A percentile compares a stretch with the other conserved stretches of the same genome.
phyloP scores from a whole-genome alignment of 345 rosid species.

The Gossypium herbaceum region DNA sequence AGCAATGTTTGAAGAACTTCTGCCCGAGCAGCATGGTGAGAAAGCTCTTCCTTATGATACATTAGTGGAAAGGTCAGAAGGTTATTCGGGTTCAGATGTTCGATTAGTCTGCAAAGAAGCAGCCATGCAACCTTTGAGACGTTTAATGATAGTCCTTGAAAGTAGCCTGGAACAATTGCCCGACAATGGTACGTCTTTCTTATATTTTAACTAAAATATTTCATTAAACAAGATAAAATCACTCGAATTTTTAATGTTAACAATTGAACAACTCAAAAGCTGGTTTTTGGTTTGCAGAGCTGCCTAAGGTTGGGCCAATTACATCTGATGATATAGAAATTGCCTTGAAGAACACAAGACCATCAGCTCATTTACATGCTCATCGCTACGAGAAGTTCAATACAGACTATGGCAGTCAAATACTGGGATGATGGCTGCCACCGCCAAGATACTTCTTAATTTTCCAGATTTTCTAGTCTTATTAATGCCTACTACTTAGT shows the following conservation, averaged over 20 bases:
- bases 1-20: conserved; percentile 84
- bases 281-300: conserved; percentile 43
- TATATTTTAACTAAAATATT: neutral
- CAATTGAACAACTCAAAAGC: neutral
- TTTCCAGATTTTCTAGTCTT: neutral
- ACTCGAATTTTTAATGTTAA: too few species aligned
- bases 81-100: conserved; percentile 93
- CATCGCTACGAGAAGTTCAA: conserved; percentile 87
- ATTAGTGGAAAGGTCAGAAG: conserved; percentile 69
- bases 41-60: conserved; percentile 68
- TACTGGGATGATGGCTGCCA: conserved; percentile 41
- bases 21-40: conserved; percentile 48
- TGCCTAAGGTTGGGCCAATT: conserved; percentile 79
- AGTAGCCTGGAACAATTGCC: conserved; percentile 52
- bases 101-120: conserved; percentile 88
- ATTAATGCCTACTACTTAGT: neutral
- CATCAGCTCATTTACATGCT: conserved; percentile 88
- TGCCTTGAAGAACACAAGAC: conserved; percentile 85
- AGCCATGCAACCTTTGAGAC: conserved; percentile 92
- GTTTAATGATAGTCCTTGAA: conserved; percentile 66
- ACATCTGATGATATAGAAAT: conserved; percentile 56
- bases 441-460: neutral
- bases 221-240: neutral
- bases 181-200: conserved; percentile 63
- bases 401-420: conserved; percentile 87